Percentiles rank a stretch among this genome's conserved stretches.
Conservation (phyloP, 768 basidiomycete genomes). For the Boletales sp. region DNA sequence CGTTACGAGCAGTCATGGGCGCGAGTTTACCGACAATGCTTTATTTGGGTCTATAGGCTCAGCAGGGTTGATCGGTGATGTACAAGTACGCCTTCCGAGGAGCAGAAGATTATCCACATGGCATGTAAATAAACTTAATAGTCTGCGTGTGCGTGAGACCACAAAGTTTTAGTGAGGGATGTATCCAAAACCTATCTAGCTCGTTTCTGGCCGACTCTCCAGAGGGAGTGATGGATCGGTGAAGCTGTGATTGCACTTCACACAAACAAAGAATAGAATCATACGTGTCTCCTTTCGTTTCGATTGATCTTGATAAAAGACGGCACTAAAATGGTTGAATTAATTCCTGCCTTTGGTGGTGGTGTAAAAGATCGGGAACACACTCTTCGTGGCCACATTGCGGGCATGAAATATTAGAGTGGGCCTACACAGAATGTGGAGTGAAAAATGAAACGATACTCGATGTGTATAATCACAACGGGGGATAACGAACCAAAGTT, state of each 20-base stretch:
- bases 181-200: constrained; percentile 10
- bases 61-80: too few relatives aligned
- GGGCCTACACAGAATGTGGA: constrained; percentile 48
- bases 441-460: not conserved
- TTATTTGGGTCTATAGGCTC: too few relatives aligned
- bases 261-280: constrained; percentile 90
- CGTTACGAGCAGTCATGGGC: too few relatives aligned
- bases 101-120: too few relatives aligned
- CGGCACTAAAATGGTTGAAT: constrained; percentile 55
- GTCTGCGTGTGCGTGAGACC: too few relatives aligned
- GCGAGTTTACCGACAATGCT: too few relatives aligned
- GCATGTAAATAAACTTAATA: too few relatives aligned
- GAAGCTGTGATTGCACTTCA: constrained; percentile 74
- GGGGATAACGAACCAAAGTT: constrained; percentile 58
- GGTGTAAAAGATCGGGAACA: constrained; percentile 26
- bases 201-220: constrained; percentile 37
- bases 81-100: too few relatives aligned
- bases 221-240: constrained; percentile 60
- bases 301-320: constrained; percentile 95
- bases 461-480: not conserved
- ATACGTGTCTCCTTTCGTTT: constrained; percentile 94
- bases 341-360: not conserved
- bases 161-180: not conserved
- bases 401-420: constrained; percentile 82
- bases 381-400: constrained; percentile 80